Evolutionary conservation across 495 filamentous ascomycete species (phyloP).

Genomic region (Aspergillus mulundensis): DNA sequence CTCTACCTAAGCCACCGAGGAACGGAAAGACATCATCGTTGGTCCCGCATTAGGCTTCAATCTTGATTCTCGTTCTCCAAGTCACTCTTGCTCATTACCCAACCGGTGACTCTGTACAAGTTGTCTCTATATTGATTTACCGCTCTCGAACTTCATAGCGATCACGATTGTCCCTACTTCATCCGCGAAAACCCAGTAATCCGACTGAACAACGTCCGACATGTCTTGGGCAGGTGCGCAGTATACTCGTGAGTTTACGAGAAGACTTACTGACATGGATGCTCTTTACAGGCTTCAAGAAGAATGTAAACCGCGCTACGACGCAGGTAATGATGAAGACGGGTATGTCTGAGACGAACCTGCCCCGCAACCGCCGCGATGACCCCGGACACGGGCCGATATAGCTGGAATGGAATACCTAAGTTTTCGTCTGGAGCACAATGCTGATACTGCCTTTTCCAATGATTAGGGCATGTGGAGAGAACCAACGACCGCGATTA

Average conservation of each 20-base stretch:
- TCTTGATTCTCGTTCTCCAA: constrained; percentile 6
- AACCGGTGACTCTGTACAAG: neutral
- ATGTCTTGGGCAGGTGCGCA: constrained; percentile 65
- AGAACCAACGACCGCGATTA: constrained; percentile 98
- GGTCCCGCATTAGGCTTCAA: constrained; percentile 21
- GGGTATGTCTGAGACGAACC: constrained; percentile 45
- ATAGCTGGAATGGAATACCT: neutral
- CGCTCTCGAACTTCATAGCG: neutral
- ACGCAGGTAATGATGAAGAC: constrained; percentile 99
- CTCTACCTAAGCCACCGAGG: neutral
- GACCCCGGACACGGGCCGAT: constrained; percentile 2
- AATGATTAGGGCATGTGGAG: constrained; percentile 77
- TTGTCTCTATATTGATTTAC: neutral
- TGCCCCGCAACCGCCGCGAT: constrained; percentile 8
- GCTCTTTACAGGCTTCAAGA: constrained; percentile 77
- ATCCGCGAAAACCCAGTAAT: neutral
- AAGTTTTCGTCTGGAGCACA: constrained; percentile 4
- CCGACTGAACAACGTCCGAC: constrained; percentile 20
- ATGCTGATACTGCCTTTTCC: constrained; percentile 14
- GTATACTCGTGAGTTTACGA: neutral
- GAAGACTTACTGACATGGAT: constrained; percentile 8
- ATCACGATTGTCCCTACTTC: neutral
- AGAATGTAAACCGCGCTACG: constrained; percentile 96
- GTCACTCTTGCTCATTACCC: neutral
- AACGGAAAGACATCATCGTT: constrained; percentile 7